Percentiles rank a stretch among this genome's conserved stretches.
Evolutionary conservation across 2,329 filamentous ascomycete species (phyloP).

Genomic region (Penicillium sp.): DNA sequence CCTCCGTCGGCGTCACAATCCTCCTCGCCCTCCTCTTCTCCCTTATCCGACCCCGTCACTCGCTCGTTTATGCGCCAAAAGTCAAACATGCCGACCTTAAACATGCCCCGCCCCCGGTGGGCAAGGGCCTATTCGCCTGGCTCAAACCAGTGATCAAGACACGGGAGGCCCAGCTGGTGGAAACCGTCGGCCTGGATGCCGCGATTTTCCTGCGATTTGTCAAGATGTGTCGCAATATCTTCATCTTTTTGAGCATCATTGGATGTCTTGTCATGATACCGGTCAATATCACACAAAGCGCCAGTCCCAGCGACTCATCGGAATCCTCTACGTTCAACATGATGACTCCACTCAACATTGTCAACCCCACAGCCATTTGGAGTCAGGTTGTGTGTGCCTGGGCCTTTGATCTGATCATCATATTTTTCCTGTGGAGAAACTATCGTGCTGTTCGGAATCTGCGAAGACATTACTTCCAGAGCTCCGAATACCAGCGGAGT

Average conservation of each 20-base stretch:
- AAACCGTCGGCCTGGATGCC: slow-evolving; percentile 88
- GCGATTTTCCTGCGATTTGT: slow-evolving; percentile 86
- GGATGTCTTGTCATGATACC: slow-evolving; percentile 80
- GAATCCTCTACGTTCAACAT: slow-evolving; percentile 36
- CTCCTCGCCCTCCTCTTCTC: slow-evolving; percentile 81
- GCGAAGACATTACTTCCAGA: slow-evolving; percentile 79
- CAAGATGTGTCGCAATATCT: slow-evolving; percentile 91
- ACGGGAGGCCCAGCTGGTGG: slow-evolving; percentile 73
- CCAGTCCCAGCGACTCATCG: slow-evolving; percentile 26
- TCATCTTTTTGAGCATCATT: slow-evolving; percentile 69
- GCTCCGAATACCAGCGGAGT: slow-evolving; percentile 82
- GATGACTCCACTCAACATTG: slow-evolving; percentile 57
- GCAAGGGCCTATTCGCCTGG: slow-evolving; percentile 88
- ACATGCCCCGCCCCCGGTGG: slow-evolving; percentile 83
- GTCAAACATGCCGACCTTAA: slow-evolving; percentile 89
- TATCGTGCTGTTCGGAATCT: slow-evolving; percentile 73
- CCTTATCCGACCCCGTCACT: slow-evolving; percentile 85
- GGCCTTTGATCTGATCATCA: slow-evolving; percentile 73
- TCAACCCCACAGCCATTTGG: slow-evolving; percentile 53
- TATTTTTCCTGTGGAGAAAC: slow-evolving; percentile 85
- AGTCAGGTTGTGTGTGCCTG: slow-evolving; percentile 61
- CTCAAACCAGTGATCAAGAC: slow-evolving; percentile 74
- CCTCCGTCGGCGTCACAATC: slow-evolving; percentile 73
- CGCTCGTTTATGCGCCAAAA: slow-evolving; percentile 90
- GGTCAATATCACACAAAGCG: slow-evolving; percentile 65